phyloP scores from a whole-genome alignment of 345 rosid genomes.

The Bruguiera sexangula region DNA sequence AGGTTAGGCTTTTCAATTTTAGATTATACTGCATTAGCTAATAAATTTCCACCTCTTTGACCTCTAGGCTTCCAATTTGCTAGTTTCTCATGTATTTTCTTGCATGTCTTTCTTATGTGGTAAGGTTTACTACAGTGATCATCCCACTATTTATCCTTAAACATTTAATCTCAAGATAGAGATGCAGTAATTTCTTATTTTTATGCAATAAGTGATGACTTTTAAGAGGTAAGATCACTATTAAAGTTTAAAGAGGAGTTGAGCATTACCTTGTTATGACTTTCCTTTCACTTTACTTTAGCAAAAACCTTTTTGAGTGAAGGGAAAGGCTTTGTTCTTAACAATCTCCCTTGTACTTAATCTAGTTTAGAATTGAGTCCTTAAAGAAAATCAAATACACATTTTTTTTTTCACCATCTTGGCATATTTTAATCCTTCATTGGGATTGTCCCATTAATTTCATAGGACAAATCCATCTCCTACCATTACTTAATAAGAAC shows the following conservation, averaged over 20 bases:
- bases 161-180: not conserved
- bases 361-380: not conserved
- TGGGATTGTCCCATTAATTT: not conserved
- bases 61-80: not conserved
- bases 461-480: not conserved
- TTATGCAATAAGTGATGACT: not conserved
- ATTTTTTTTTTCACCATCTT: not conserved
- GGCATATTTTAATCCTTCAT: not conserved
- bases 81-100: not conserved
- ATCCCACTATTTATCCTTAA: not conserved
- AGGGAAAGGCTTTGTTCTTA: not conserved
- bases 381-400: not conserved
- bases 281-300: not conserved
- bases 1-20: not conserved
- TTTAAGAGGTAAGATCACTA: not conserved
- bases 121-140: not conserved
- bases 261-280: not conserved
- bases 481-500: not conserved
- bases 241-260: not conserved
- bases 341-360: not conserved
- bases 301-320: not conserved
- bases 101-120: not conserved
- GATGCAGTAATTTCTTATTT: not conserved
- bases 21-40: not conserved
- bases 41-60: not conserved